Evolutionary conservation across 2,329 filamentous ascomycete species (phyloP), one percentile per base, ranked within the genome.

Genomic region (Ploettnerulaceae sp.): DNA sequence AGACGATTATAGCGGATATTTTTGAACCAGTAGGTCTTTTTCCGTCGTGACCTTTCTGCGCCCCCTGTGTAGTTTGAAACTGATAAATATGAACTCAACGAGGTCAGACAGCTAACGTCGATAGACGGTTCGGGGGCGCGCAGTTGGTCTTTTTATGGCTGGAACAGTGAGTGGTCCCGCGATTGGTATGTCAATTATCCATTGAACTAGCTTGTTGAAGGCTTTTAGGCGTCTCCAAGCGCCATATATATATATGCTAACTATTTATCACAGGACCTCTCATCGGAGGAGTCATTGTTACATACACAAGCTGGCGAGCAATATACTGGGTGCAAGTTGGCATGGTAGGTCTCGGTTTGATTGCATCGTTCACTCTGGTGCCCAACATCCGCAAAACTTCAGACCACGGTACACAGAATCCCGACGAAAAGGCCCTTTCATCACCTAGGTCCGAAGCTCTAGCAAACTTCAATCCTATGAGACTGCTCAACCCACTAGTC

Each of bases 161-260:
- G 69, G 69, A 5, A 67, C 64, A 2, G 67, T 71, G 7, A 58
- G 63, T 38, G 70, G 70, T 0, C 68, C 69, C 46, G 67, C 69
- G 2, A 25, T 51, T 55, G 63, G 34, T 37, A 12, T 24, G 34
- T 37, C 9, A 15, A 14, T 8, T 15, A 8, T n/a, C n/a, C n/a
- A n/a, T n/a, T n/a, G n/a, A n/a, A n/a, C n/a, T n/a, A 9, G 5
- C 6, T 34, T 8, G 2, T 21, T 21, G 6, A n/a, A n/a, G n/a
- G n/a, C n/a, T n/a, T n/a, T n/a, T n/a, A n/a, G n/a, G n/a, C n/a
- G n/a, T n/a, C n/a, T n/a, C n/a, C n/a, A n/a, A n/a, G n/a, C n/a
- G n/a, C n/a, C n/a, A n/a, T n/a, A n/a, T n/a, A n/a, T n/a, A n/a
- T n/a, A n/a, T n/a, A n/a, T n/a, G n/a, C n/a, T n/a, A n/a, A n/a